Percentiles rank a stretch among this genome's conserved stretches.
Conservation (phyloP, 1,284 basidiomycete genomes). For the Phlebopus sp. region DNA sequence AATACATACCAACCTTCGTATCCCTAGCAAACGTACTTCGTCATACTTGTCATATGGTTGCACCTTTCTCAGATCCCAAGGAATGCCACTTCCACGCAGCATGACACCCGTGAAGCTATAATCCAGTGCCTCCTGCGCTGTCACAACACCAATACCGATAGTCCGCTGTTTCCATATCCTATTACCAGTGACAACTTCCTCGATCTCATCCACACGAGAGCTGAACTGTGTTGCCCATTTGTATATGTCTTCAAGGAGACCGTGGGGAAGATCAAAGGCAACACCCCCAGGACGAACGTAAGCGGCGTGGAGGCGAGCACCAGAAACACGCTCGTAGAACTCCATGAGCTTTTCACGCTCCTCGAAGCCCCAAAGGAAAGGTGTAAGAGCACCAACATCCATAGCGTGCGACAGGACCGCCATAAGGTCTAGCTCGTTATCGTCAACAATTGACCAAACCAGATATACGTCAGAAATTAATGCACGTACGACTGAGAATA, state of each 20-base stretch:
- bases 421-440: slow-evolving; percentile 74
- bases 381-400: slow-evolving; percentile 97
- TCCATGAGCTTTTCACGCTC: slow-evolving; percentile 99
- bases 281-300: slow-evolving; percentile 98
- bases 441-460: slow-evolving; percentile 5
- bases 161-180: slow-evolving; percentile 98
- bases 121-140: slow-evolving; percentile 89
- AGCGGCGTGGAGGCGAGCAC: slow-evolving; percentile 96
- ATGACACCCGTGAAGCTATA: slow-evolving; percentile 98
- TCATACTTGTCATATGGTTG: slow-evolving; percentile 97
- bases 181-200: slow-evolving; percentile 97
- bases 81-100: slow-evolving; percentile 90
- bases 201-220: slow-evolving; percentile 92
- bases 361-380: slow-evolving; percentile 99
- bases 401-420: slow-evolving; percentile 93
- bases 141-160: slow-evolving; percentile 87
- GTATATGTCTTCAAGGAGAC: slow-evolving; percentile 95
- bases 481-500: slow-evolving; percentile 80
- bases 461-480: not conserved
- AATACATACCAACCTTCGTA: not conserved
- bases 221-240: slow-evolving; percentile 97
- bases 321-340: slow-evolving; percentile 99
- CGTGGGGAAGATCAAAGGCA: slow-evolving; percentile 96
- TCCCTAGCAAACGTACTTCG: slow-evolving; percentile 51
- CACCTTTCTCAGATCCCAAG: slow-evolving; percentile 94